Base-by-base conservation (phyloP, 2,329 filamentous ascomycete species). In the Phaeosphaeriaceae sp. region DNA sequence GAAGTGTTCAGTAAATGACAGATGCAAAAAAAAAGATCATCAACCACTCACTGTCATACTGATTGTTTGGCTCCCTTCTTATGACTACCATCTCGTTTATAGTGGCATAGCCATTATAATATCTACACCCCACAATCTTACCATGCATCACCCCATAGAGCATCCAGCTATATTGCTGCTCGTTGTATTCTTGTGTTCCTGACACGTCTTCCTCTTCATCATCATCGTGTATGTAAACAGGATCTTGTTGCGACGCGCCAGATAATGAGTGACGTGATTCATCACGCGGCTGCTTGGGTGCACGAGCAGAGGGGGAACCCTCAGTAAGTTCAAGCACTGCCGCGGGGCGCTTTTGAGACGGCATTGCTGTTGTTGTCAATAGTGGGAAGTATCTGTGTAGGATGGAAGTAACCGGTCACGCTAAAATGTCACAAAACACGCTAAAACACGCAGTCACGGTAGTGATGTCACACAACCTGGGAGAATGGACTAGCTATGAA, bases 61-160 rank as follows among this genome's bases (percentile, higher is more conserved):
- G 77, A 63, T 93, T 93, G 1, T 72, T 64, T 1, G 88, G 86
- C 64, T 93, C 87, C 64, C 89, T 78, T 29, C 76, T 77, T 45
- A 54, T 46, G 8, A 71, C 45, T 9, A 71, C 66, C 55, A 69
- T 66, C 40, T 74, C 72, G 1, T 69, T 68, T 0, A 66, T 37
- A 1, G 71, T 73, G 3, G 71, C 71, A 49, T 67, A 63, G 16
- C 71, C 72, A 23, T 48, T 61, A 46, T 75, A 74, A 42, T 60
- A 73, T 17, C 80, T 61, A 64, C 81, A 73, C 2, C 84, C 85
- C 2, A 87, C 84, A 41, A 87, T 83, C 46, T 85, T 85, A 15
- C 76, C 77, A 15, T 77, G 63, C 15, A 83, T 48, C 30, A 63
- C 61, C 3, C 74, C 76, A 41, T 68, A 72, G 17, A 68, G 26